Evolutionary conservation across 495 filamentous ascomycete genomes (phyloP).

Genomic region (Rostrohypoxylon terebratum): DNA sequence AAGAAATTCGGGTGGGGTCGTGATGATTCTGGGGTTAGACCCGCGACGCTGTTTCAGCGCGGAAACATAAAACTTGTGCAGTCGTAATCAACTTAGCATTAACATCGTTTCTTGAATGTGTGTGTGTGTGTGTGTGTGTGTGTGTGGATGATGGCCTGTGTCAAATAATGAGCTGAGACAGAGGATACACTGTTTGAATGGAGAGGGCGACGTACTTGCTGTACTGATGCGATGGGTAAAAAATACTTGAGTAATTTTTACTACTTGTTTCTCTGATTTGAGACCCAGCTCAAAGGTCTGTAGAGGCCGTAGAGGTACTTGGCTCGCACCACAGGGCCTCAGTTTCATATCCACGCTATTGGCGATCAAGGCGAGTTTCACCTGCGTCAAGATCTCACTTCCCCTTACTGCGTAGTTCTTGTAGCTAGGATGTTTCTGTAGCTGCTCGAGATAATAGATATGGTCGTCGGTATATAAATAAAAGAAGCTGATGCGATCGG

Average conservation of each 20-base stretch:
- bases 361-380: conserved; percentile 32
- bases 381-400: conserved; percentile 39
- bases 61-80: conserved; percentile 34
- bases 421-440: conserved; percentile 22
- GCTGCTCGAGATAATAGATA: conserved; percentile 24
- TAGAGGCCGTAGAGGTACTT: conserved; percentile 30
- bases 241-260: not conserved
- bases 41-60: conserved; percentile 33
- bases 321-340: conserved; percentile 22
- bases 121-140: not conserved
- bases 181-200: conserved; percentile 5
- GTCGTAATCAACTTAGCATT: conserved; percentile 8
- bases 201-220: not conserved
- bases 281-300: not conserved
- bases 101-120: not conserved
- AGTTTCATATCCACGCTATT: conserved; percentile 40
- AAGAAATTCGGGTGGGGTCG: conserved; percentile 21
- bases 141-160: not conserved
- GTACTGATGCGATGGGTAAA: conserved; percentile 12
- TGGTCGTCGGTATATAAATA: conserved; percentile 24
- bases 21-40: conserved; percentile 29
- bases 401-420: conserved; percentile 12
- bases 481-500: conserved; percentile 35
- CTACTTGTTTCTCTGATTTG: conserved; percentile 3
- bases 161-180: conserved; percentile 22